Evolutionary conservation across 805 yeast genomes (phyloP).

Genomic region (Kuraishia ogatae): DNA sequence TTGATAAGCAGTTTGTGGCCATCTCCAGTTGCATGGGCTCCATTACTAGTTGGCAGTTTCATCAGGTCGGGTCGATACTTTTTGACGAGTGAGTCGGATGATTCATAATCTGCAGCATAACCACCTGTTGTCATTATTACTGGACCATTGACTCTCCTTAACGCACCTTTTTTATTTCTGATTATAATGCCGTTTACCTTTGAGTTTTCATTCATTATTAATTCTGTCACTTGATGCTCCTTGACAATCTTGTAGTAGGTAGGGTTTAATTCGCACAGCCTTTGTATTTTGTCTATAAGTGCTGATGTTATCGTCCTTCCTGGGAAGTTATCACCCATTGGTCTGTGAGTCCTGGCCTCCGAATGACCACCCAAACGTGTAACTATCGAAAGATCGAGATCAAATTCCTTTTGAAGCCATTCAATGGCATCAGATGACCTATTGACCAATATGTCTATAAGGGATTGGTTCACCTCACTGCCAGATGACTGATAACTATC

Average conservation of each 20-base stretch:
- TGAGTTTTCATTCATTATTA: conserved; percentile 19
- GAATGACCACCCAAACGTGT: conserved; percentile 83
- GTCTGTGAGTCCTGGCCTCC: conserved; percentile 73
- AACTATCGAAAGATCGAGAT: conserved; percentile 55
- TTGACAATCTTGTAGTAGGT: conserved; percentile 21
- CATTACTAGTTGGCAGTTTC: conserved; percentile 51
- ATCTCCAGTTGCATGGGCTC: conserved; percentile 55
- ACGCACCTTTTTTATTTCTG: conserved; percentile 19
- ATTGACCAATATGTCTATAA: conserved; percentile 51
- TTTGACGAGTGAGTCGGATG: conserved; percentile 35
- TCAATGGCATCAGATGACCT: conserved; percentile 61
- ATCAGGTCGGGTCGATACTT: conserved; percentile 52
- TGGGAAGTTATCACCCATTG: conserved; percentile 55
- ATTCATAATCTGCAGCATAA: conserved; percentile 53
- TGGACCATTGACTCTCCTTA: conserved; percentile 36
- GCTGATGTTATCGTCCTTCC: conserved; percentile 58
- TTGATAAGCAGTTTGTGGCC: conserved; percentile 48
- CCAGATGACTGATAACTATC: conserved; percentile 63
- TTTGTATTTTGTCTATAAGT: conserved; percentile 40
- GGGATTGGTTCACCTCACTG: conserved; percentile 28
- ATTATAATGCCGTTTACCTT: conserved; percentile 19
- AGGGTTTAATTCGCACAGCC: conserved; percentile 33
- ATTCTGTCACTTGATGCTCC: conserved; percentile 29
- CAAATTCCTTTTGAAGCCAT: conserved; percentile 62
- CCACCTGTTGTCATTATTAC: conserved; percentile 61